Conservation (phyloP, 192 early-diverging fungal species). For the Gryganskiella cystojenkinii region DNA sequence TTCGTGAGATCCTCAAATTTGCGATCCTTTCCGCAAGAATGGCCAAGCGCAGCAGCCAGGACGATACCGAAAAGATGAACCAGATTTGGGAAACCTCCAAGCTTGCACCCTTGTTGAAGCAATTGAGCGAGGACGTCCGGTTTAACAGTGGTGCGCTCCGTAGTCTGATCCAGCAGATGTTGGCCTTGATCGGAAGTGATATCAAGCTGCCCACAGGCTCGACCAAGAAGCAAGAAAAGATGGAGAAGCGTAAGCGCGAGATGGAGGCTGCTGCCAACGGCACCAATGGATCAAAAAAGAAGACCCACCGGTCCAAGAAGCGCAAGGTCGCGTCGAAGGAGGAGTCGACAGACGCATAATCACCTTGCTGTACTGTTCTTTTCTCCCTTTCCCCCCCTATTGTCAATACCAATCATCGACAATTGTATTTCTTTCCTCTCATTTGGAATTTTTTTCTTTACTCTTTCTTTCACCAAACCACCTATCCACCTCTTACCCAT, state of each 20-base stretch:
- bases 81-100: conserved; percentile 51
- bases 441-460: too few species aligned
- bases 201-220: conserved; percentile 43
- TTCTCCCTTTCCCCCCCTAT: too few species aligned
- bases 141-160: conserved; percentile 53
- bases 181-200: conserved; percentile 51
- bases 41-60: conserved; percentile 48
- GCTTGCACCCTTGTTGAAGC: conserved; percentile 45
- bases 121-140: conserved; percentile 42
- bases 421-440: too few species aligned
- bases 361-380: too few species aligned
- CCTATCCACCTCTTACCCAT: too few species aligned
- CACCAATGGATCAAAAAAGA: conserved; percentile 42
- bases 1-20: conserved; percentile 57
- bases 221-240: conserved; percentile 47
- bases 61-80: conserved; percentile 13
- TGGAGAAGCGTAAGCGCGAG: conserved; percentile 49
- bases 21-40: conserved; percentile 45
- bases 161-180: conserved; percentile 46
- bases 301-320: conserved; percentile 49
- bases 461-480: too few species aligned
- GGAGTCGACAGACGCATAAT: too few species aligned
- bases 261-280: conserved; percentile 37
- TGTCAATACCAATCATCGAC: too few species aligned
- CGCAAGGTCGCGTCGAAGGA: too few species aligned